phyloP scores from a whole-genome alignment of 106 monocot genomes.

The Acanthochlamys bracteata region DNA sequence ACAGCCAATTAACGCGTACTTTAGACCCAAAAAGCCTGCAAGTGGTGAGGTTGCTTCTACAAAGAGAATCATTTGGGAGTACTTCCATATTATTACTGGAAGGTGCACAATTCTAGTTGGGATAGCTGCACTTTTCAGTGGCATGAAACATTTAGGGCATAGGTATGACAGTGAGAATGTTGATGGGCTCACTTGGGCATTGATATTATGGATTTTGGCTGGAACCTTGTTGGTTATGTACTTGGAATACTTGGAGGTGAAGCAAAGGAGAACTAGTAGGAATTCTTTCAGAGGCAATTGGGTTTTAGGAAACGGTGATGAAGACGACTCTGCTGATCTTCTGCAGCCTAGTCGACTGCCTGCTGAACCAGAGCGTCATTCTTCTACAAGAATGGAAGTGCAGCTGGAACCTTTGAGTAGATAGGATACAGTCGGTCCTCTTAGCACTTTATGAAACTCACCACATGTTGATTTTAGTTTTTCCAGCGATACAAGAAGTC shows the following conservation, averaged over 20 bases:
- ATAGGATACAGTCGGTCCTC: conserved; percentile 22
- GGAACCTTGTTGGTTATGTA: conserved; percentile 47
- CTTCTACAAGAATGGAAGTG: conserved; percentile 68
- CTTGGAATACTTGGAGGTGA: conserved; percentile 58
- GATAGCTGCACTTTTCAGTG: conserved; percentile 66
- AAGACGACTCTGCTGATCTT: conserved; percentile 80
- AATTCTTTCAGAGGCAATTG: conserved; percentile 57
- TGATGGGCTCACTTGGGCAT: conserved; percentile 71
- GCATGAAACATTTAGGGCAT: conserved; percentile 79
- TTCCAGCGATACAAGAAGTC: not conserved
- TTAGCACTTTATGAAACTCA: conserved; percentile 4
- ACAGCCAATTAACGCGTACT: conserved; percentile 82
- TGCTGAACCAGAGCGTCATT: conserved; percentile 25
- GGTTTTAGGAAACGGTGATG: conserved; percentile 85
- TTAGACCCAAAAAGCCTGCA: conserved; percentile 56
- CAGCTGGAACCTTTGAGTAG: conserved; percentile 78
- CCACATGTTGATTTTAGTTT: conserved; percentile 7
- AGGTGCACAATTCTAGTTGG: conserved; percentile 58
- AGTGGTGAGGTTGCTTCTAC: conserved; percentile 39
- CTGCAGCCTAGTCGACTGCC: conserved; percentile 39
- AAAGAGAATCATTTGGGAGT: conserved; percentile 79
- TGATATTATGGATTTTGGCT: conserved; percentile 64
- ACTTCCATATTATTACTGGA: conserved; percentile 72
- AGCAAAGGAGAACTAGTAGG: conserved; percentile 32
- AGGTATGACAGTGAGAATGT: conserved; percentile 74